Conservation (phyloP, 202 grass and related monocot genomes). For the Digitaria exilis region DNA sequence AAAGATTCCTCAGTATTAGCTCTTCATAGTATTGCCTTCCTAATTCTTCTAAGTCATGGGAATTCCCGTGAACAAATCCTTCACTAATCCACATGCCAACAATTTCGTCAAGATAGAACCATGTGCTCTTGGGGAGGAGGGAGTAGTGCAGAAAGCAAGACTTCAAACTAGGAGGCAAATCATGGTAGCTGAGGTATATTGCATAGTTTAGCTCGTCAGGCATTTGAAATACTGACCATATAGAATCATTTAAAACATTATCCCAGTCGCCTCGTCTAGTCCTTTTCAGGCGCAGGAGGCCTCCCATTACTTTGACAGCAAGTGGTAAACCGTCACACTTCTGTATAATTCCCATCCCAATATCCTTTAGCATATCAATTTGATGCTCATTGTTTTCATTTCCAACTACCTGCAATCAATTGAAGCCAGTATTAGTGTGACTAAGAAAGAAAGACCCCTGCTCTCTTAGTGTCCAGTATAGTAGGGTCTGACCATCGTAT, state of each 20-base stretch:
- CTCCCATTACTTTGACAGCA: conserved; percentile 25
- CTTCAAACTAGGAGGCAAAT: not conserved
- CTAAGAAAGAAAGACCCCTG: too few species aligned
- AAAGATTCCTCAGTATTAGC: too few species aligned
- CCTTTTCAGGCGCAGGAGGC: conserved; percentile 1
- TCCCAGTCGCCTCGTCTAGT: not conserved
- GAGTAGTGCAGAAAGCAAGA: too few species aligned
- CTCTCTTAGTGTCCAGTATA: too few species aligned
- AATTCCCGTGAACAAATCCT: too few species aligned
- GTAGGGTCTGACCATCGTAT: too few species aligned
- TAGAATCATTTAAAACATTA: not conserved
- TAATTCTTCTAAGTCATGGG: too few species aligned
- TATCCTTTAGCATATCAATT: not conserved
- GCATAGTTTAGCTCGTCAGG: not conserved
- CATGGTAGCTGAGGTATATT: not conserved
- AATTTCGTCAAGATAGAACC: too few species aligned
- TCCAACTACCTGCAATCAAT: not conserved
- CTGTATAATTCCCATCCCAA: conserved; percentile 17
- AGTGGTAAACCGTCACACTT: conserved; percentile 42
- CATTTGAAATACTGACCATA: not conserved
- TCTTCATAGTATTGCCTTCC: too few species aligned
- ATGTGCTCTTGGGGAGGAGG: too few species aligned
- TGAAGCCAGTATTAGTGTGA: not conserved
- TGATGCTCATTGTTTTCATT: not conserved
- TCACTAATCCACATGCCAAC: too few species aligned